Base-by-base conservation (phyloP, 129 eudicot species). In the Lonicera japonica region DNA sequence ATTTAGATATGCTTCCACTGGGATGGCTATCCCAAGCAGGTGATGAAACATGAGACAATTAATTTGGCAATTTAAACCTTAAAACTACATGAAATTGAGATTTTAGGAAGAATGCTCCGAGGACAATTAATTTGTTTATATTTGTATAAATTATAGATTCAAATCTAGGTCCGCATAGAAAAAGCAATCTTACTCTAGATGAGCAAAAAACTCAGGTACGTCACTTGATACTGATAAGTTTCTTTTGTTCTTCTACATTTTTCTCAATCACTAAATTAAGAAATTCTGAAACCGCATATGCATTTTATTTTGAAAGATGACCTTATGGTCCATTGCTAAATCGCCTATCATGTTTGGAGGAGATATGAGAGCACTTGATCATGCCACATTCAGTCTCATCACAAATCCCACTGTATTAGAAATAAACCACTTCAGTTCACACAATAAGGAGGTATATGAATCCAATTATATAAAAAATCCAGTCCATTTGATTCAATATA, bases 271-370 rank as follows among this genome's bases (percentile, higher is more conserved):
- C 5, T 21, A 2, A 1, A 43, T 4, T 43, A 36, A 12, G 10
- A 29, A 11, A 38, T 34, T 34, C 25, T 34, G 36, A 6, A 29
- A 29, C 6, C 36, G 6, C 6, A 29, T 1, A 29, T 29, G 36
- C 36, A 6, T 54, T 67, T 29, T 52, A 4, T 18, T 56, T 67
- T 41, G 53, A 24, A 79, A 88, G 99, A 70, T 94, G 83, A 83
- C 99, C 38, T 73, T 94, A 60, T 94, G 99, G 99, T 71, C 99
- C 48, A 80, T 94, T 85, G 95, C 86, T 54, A 88, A 84, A 68
- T 94, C 99, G 14, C 99, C 99, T 22, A 81, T 94, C 43, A 94
- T 94, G 95, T 94, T 82, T 61, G 99, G 99, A 64, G 99, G 99
- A 52, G 99, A 94, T 79, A 72, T 94, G 96, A 83, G 99, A 75